Evolutionary conservation across 2,329 filamentous ascomycete species (phyloP), one percentile per base, ranked within the genome.

Genomic region (Macrophomina pseudophaseolina): DNA sequence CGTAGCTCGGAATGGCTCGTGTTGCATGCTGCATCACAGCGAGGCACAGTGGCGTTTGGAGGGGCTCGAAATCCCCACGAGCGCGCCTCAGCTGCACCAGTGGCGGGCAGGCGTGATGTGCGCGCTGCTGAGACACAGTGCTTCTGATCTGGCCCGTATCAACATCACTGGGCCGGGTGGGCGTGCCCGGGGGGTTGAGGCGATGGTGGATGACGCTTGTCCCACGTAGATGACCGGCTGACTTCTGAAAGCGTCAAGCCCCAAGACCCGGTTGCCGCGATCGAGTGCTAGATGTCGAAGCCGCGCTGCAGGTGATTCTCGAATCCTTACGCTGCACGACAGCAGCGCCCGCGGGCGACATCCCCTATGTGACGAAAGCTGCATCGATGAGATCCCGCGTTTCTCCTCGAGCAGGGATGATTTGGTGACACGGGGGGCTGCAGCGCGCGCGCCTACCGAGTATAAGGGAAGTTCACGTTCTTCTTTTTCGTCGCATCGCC

Each of bases 191-290:
- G 54, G 12, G 54, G 35, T 14, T 18, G 6, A 48, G 18, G 56
- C 42, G 12, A 28, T 49, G 40, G 58, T 49, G 58, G 58, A 62
- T 62, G 58, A 62, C 56, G 56, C 40, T n/a, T 32, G 56, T 44
- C 28, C 28, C 56, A 60, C 42, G 28, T 30, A 8, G n/a, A 32
- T 60, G 56, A 60, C 56, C 56, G 33, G 56, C 14, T 23, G 49
- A 32, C 58, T 44, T 11, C 14, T 49, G 58, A 62, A 62, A 62
- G 42, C 58, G 44, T 62, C 58, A 40, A 44, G 42, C 4, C 42
- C 52, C 52, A 40, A 38, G 52, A 23, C 23, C 18, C 33, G 30
- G n/a, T 32, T n/a, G n/a, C 44, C 49, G 58, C 58, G 58, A 62
- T 62, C 44, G 58, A 46, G 58, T 5, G 44, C 56, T n/a, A 58